Percentiles rank a stretch among this genome's conserved stretches.
These are phyloP conservation scores for Dactylellina cionopaga DNA, from an alignment of 2,329 filamentous ascomycete species.

Conservation along the genomic window DNA sequence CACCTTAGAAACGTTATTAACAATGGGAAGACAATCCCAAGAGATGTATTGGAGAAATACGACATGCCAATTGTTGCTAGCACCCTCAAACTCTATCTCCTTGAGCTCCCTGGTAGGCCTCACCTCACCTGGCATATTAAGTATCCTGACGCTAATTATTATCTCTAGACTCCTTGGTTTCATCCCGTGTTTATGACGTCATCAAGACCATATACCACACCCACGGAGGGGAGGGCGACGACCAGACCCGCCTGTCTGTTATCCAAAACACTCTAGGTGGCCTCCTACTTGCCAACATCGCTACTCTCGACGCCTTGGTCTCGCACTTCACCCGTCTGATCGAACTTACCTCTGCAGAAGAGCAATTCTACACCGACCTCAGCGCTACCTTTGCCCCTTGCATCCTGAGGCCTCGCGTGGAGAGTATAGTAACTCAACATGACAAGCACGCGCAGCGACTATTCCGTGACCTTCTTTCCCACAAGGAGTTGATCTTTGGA, in stretches of 20 bases:
- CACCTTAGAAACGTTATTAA: conserved; percentile 84
- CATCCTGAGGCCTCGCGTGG: conserved; percentile 83
- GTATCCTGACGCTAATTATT: conserved; percentile 12
- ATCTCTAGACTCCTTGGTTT: conserved; percentile 89
- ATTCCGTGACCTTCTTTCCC: conserved; percentile 87
- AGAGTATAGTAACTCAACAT: conserved; percentile 92
- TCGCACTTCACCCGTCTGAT: conserved; percentile 97
- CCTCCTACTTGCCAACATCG: conserved; percentile 94
- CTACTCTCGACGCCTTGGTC: conserved; percentile 96
- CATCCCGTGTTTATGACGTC: conserved; percentile 98
- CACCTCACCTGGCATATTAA: neutral
- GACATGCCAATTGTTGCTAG: conserved; percentile 95
- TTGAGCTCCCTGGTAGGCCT: conserved; percentile 86
- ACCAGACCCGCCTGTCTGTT: conserved; percentile 83
- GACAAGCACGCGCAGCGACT: conserved; percentile 92
- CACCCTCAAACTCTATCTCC: conserved; percentile 89
- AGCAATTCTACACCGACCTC: conserved; percentile 79
- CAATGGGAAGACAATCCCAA: conserved; percentile 80
- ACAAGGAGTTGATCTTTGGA: conserved; percentile 95
- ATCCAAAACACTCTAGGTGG: conserved; percentile 96
- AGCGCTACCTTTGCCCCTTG: conserved; percentile 82
- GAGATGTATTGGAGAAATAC: conserved; percentile 82
- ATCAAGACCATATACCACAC: conserved; percentile 95
- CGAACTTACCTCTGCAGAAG: conserved; percentile 94
- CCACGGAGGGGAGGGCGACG: conserved; percentile 77